Base-by-base conservation (phyloP, 768 basidiomycete genomes). In the Auricularia heimuer region DNA sequence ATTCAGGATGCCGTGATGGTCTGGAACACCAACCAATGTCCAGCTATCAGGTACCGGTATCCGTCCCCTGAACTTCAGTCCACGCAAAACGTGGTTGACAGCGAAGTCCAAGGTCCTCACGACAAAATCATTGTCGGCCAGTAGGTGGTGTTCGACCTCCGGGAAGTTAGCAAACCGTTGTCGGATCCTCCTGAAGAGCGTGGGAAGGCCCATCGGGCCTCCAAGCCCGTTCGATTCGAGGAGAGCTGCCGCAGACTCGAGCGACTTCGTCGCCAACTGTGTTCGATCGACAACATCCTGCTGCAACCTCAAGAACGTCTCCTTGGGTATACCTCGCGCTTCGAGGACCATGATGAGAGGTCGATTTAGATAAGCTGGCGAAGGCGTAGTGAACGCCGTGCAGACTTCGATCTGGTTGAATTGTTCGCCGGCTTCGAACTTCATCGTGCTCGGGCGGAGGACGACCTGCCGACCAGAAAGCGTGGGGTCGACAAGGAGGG, bases 11-110 rank as follows among this genome's bases (percentile, higher is more conserved):
- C 73, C 71, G 66, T 86, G 84, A 1, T 84, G 77, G 70, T 92
- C 89, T 1, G 87, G 87, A 4, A 90, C 82, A 0, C 89, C 89
- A 4, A 89, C 89, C 1, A 92, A 72, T 0, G 86, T 90, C 78
- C 82, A 87, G 2, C 81, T 83, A 4, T 76, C 76, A 1, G 82
- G 83, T 14, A 91, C 77, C 12, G 87, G 86, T 47, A 91, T 90
- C 3, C 88, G 80, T 0, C 87, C 86, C 10, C 79, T 76, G 65
- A 78, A 78, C 66, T 89, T 90, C n/a, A 89, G 76, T 58, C 82
- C 77, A 45, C 88, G 81, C 6, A 90, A 77, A n/a, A 86, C 76
- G 65, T 89, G 87, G 67, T 87, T 78, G 36, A 82, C 76, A 1
- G 82, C 81, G 67, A 80, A 82, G 36, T 81, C 77, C 68, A 88